Conservation (phyloP, 176 grass and related monocot genomes). For the Ananas comosus region DNA sequence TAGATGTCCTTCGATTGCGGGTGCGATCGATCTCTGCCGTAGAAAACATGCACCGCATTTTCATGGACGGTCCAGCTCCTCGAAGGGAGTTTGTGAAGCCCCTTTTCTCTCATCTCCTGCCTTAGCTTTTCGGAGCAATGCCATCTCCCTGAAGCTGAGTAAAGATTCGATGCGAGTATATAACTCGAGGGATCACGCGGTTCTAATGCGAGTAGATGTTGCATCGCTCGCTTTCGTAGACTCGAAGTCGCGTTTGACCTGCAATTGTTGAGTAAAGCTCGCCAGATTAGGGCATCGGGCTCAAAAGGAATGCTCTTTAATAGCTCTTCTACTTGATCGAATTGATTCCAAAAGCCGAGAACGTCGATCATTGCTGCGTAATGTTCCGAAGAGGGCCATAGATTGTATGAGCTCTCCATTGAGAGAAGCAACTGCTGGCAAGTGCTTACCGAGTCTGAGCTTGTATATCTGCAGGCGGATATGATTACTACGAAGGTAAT, state of each 20-base stretch:
- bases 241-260: conserved; percentile 25
- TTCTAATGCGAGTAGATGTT: conserved; percentile 32
- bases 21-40: conserved; percentile 52
- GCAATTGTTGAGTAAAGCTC: conserved; percentile 57
- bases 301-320: conserved; percentile 40
- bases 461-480: conserved; percentile 44
- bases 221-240: conserved; percentile 28
- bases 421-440: conserved; percentile 35
- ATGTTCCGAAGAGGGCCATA: conserved; percentile 38
- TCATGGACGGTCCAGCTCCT: conserved; percentile 52
- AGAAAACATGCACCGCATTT: conserved; percentile 45
- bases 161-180: conserved; percentile 48
- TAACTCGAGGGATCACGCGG: conserved; percentile 43
- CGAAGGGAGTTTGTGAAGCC: conserved; percentile 46
- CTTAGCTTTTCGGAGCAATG: conserved; percentile 45
- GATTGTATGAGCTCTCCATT: conserved; percentile 29
- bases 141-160: conserved; percentile 53
- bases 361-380: conserved; percentile 46
- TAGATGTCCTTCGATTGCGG: conserved; percentile 55
- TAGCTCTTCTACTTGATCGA: conserved; percentile 45
- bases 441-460: conserved; percentile 31
- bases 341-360: conserved; percentile 43
- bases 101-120: conserved; percentile 48
- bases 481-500: conserved; percentile 52
- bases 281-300: conserved; percentile 44